Evolutionary conservation across 768 basidiomycete genomes (phyloP).

Genomic region (Antrodiella citrinella): DNA sequence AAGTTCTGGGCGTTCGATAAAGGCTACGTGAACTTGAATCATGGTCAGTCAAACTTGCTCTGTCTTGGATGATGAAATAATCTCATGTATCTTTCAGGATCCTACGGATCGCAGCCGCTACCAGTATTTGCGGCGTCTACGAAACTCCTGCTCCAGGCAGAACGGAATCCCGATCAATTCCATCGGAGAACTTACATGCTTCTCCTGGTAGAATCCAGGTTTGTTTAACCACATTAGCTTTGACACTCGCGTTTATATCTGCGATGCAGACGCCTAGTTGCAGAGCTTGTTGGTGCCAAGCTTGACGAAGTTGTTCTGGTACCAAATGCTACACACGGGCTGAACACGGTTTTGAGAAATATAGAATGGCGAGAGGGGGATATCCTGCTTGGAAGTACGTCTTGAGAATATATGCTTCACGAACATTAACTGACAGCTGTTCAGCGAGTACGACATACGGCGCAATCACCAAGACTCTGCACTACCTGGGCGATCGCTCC

Average conservation of each 20-base stretch:
- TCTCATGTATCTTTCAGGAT: constrained; percentile 7
- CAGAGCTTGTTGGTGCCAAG: constrained; percentile 38
- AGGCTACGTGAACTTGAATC: constrained; percentile 54
- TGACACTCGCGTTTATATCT: background rate
- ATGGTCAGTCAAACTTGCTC: constrained; percentile 34
- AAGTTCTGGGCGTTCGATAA: constrained; percentile 48
- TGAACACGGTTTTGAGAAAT: constrained; percentile 58
- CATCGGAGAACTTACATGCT: constrained; percentile 8
- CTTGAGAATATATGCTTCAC: background rate
- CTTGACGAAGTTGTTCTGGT: constrained; percentile 50
- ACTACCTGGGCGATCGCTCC: constrained; percentile 44
- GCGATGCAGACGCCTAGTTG: constrained; percentile 30
- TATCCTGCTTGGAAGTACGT: constrained; percentile 30
- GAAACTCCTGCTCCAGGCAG: constrained; percentile 8
- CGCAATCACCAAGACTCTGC: constrained; percentile 42
- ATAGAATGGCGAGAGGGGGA: constrained; percentile 59
- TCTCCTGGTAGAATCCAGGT: constrained; percentile 10
- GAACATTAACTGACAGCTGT: background rate
- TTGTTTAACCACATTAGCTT: no score
- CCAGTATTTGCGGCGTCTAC: constrained; percentile 9
- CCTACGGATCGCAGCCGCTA: constrained; percentile 15
- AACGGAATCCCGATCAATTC: constrained; percentile 15
- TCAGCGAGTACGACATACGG: constrained; percentile 38
- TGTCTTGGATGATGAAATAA: background rate
- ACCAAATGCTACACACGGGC: constrained; percentile 50